Evolutionary conservation across 2,329 filamentous ascomycete genomes (phyloP).

Genomic region (Ramularia endophylla): DNA sequence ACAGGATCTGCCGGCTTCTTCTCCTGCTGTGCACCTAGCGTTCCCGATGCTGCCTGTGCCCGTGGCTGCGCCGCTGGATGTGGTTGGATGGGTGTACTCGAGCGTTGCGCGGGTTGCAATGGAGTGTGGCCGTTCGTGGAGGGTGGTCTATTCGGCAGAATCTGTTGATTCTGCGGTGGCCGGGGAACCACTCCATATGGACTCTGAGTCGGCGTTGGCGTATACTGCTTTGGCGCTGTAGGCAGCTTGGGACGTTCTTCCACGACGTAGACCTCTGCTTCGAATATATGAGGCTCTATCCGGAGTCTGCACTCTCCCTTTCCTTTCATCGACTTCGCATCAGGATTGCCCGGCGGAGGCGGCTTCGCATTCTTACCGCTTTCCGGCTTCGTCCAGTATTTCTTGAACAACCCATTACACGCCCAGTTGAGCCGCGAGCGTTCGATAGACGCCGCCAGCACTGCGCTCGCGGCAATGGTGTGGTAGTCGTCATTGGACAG

Average conservation of each 20-base stretch:
- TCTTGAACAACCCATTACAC: conserved; percentile 62
- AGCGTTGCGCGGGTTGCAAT: conserved; percentile 5
- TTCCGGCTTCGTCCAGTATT: conserved; percentile 68
- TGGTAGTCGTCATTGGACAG: conserved; percentile 64
- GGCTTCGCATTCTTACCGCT: conserved; percentile 59
- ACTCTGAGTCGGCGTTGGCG: conserved; percentile 1
- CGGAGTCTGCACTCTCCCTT: conserved; percentile 68
- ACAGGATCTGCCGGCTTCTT: conserved; percentile 60
- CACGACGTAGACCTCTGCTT: conserved; percentile 63
- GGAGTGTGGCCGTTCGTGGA: conserved; percentile 4
- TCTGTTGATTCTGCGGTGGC: conserved; percentile 9
- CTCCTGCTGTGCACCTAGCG: conserved; percentile 11
- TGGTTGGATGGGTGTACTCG: conserved; percentile 9
- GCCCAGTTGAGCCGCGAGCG: conserved; percentile 71
- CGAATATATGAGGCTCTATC: conserved; percentile 73
- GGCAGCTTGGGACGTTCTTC: conserved; percentile 59
- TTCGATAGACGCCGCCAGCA: conserved; percentile 65
- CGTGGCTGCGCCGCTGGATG: conserved; percentile 9
- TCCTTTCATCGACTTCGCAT: conserved; percentile 38
- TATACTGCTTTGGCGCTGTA: conserved; percentile 25
- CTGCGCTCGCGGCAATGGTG: conserved; percentile 67
- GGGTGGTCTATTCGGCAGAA: conserved; percentile 7
- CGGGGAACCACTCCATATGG: conserved; percentile 21
- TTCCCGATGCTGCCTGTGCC: conserved; percentile 8
- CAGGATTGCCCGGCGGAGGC: conserved; percentile 39